Base-by-base conservation (phyloP, 2,329 filamentous ascomycete species). In the Scedosporium boydii region DNA sequence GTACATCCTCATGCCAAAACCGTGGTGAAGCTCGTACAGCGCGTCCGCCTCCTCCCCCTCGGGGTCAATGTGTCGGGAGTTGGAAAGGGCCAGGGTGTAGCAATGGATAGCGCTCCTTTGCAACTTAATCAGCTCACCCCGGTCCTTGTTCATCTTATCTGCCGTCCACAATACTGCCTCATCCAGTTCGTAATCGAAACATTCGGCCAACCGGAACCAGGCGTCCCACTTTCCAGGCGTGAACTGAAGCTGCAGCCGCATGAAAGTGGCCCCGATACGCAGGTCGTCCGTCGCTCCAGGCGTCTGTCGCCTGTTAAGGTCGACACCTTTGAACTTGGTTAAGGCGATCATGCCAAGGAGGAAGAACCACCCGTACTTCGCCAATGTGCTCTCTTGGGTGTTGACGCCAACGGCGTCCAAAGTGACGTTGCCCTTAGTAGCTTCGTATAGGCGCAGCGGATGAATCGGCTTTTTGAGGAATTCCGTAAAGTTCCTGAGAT, bases 361-460 rank as follows among this genome's bases (percentile, higher is more conserved):
- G 72, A 95, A 96, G 72, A 91, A 96, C 93, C 93, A 98, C 56
- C 92, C 90, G 67, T 91, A 89, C 26, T 85, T 85, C 0, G 93
- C 92, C 41, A 96, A 76, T 0, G 84, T 82, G 60, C 86, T 87
- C 63, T 95, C 89, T 0, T 84, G 81, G 2, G 82, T 81, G 55
- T 87, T 84, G 6, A 93, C 86, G 0, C 84, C 80, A 4, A 90
- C 82, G 2, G 89, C 86, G 63, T 93, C 86, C 23, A 96, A 82
- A 60, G 86, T 85, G 6, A 92, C 83, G 44, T 89, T 83, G 10
- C 95, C 95, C 65, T 86, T 87, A 44, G 96, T 81, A n/a, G 90
- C 90, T 66, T 87, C 84, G 70, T 90, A 95, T 4, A 99, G 77
- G 38, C 88, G 83, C 14, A 92, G 76, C 0, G 93, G 93, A 62